Base-by-base conservation (phyloP, 352 stramenopile genomes). In the Globisporangium uncinulatum region DNA sequence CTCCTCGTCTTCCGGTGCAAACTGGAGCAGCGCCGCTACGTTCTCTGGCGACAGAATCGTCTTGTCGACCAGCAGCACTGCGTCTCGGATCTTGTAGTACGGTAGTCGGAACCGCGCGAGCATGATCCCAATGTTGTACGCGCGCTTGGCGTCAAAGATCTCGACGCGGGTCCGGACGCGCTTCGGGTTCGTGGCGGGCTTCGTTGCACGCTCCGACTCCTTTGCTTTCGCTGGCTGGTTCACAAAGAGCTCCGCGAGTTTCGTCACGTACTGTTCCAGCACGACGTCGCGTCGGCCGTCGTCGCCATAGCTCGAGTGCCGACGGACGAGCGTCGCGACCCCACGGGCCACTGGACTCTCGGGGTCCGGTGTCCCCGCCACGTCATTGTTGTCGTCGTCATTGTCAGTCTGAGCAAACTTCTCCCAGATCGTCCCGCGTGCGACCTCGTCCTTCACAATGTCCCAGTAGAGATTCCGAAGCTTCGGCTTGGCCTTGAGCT, bases 121-220 rank as follows among this genome's bases (percentile, higher is more conserved):
- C 83, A 94, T 90, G 61, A 94, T 94, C 52, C 83, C 83, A 39
- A 94, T 91, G 39, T 94, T 94, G 69, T 92, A 92, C 11, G 83
- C 83, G 15, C 83, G 75, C 56, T 94, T 94, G 5, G 82, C 76
- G 44, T 94, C 83, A 60, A 94, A 91, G 31, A 94, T 61, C 0
- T 79, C 83, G 37, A 94, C 75, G 19, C 84, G 79, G 11, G 84
- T 91, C n/a, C n/a, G n/a, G n/a, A 0, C 81, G 79, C 13, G 77
- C 76, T 66, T 77, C 68, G n/a, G n/a, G 31, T 73, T 70, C 63
- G 89, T 92, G 2, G 55, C 50, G 1, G 44, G 41, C 2, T 59
- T 66, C 48, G 87, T 83, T 34, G 81, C 82, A 10, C 74, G 70
- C 39, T 74, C 65, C 9, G 63, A 60, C 17, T 82, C 77, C 52